Percentiles rank a stretch among this genome's conserved stretches.
phyloP scores from a whole-genome alignment of 108 stramenopile species.

The Mayamaea pseudoterrestris region DNA sequence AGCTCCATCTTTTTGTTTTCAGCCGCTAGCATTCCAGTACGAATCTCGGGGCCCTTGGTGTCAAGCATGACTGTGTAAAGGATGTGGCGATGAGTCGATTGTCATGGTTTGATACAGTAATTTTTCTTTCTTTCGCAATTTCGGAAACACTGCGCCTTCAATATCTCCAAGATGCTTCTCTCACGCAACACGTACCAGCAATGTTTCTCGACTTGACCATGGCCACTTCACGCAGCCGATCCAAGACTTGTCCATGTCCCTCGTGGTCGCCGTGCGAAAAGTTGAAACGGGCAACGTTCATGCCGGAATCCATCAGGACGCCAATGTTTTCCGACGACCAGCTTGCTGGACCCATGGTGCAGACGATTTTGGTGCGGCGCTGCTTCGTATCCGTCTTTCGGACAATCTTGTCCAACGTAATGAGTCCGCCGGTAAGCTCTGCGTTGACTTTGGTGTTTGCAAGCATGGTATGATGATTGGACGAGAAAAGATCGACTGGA shows the following conservation, averaged over 20 bases:
- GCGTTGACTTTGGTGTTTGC: too few species aligned
- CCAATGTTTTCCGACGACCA: conserved; percentile 72
- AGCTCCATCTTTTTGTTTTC: conserved; percentile 69
- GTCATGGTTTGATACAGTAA: neutral
- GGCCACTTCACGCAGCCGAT: conserved; percentile 67
- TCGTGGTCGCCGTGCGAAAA: conserved; percentile 82
- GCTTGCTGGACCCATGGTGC: conserved; percentile 83
- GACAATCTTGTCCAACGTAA: conserved; percentile 31
- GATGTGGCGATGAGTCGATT: neutral
- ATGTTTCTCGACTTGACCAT: conserved; percentile 57
- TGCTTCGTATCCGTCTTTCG: conserved; percentile 26
- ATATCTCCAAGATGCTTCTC: too few species aligned
- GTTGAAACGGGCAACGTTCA: conserved; percentile 92
- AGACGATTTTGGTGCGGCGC: conserved; percentile 78
- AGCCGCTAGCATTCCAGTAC: conserved; percentile 87
- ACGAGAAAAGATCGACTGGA: too few species aligned
- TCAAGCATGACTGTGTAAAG: conserved; percentile 46
- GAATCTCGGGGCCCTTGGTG: conserved; percentile 96
- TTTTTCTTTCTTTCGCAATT: too few species aligned
- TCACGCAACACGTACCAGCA: neutral
- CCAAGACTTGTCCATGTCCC: conserved; percentile 69
- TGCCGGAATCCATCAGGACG: conserved; percentile 74
- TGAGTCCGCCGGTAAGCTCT: conserved; percentile 35
- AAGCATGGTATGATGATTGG: too few species aligned
- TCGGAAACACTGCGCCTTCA: too few species aligned